Evolutionary conservation across 805 yeast species (phyloP).

Genomic region (Saccharomyces paradoxus): DNA sequence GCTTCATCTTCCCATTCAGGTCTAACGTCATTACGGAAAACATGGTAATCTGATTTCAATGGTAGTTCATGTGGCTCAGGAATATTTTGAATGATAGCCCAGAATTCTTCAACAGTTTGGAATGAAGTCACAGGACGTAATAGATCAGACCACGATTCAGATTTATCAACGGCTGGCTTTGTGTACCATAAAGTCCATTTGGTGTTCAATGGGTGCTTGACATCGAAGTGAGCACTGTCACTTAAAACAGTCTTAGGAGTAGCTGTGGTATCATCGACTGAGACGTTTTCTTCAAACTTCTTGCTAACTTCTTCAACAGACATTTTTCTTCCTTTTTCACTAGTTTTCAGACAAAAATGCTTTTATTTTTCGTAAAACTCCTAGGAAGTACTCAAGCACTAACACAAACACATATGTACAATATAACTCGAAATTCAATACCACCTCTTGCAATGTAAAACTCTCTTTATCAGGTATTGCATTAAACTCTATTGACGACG

Average conservation of each 20-base stretch:
- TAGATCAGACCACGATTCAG: conserved; percentile 86
- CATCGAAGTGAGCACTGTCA: conserved; percentile 26
- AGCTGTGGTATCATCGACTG: conserved; percentile 14
- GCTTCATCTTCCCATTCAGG: conserved; percentile 98
- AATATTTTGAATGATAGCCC: conserved; percentile 94
- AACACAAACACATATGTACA: not conserved
- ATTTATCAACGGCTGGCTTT: conserved; percentile 72
- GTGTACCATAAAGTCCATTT: conserved; percentile 98
- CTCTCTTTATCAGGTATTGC: not conserved
- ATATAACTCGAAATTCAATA: not conserved
- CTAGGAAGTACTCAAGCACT: not conserved
- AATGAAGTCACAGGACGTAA: conserved; percentile 89
- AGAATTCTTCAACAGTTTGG: conserved; percentile 93
- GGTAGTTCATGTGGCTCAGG: conserved; percentile 91
- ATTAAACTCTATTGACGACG: not conserved
- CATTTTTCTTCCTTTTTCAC: conserved; percentile 13
- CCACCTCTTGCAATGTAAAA: not conserved
- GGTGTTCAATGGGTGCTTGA: conserved; percentile 75
- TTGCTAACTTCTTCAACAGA: conserved; percentile 32
- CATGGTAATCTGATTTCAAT: conserved; percentile 84
- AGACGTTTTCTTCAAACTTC: conserved; percentile 25
- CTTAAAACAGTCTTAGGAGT: conserved; percentile 27
- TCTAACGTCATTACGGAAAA: conserved; percentile 85
- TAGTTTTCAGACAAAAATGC: not conserved
- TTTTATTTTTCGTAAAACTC: not conserved